Percentiles rank a stretch among this genome's conserved stretches.
These are phyloP conservation scores for Cochlearia excelsa DNA, from an alignment of 345 rosid genomes.

Conservation along the genomic window DNA sequence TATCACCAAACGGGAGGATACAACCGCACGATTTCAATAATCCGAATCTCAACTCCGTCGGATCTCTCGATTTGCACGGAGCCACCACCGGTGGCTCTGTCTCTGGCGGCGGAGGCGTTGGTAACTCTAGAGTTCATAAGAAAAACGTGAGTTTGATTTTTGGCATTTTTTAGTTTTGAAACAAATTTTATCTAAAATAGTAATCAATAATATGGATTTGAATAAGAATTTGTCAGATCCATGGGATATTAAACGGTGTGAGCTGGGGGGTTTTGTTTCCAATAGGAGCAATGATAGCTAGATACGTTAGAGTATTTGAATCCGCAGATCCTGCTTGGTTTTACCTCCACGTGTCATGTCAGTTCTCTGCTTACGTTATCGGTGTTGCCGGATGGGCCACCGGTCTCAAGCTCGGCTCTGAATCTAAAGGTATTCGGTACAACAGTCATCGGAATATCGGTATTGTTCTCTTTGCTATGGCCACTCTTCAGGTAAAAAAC, in stretches of 20 bases:
- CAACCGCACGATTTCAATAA: conserved; percentile 35
- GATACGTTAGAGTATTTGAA: conserved; percentile 62
- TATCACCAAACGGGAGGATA: conserved; percentile 22
- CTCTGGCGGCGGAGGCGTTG: conserved; percentile 33
- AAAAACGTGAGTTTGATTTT: conserved; percentile 48
- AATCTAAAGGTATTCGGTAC: conserved; percentile 47
- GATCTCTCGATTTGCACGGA: conserved; percentile 38
- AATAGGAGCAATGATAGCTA: conserved; percentile 58
- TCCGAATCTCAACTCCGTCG: conserved; percentile 40
- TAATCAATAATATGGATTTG: neutral
- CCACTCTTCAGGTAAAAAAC: conserved; percentile 41
- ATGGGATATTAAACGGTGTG: conserved; percentile 78
- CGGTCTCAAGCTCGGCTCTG: conserved; percentile 78
- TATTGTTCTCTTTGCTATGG: conserved; percentile 38
- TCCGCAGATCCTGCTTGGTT: conserved; percentile 92
- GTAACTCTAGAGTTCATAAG: conserved; percentile 41
- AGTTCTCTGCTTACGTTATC: conserved; percentile 34
- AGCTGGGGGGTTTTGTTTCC: conserved; percentile 92
- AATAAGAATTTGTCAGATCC: conserved; percentile 48
- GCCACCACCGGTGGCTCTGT: conserved; percentile 10
- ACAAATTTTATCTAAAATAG: neutral
- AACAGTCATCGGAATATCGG: conserved; percentile 62
- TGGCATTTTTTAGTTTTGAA: neutral
- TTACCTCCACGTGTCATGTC: conserved; percentile 70
- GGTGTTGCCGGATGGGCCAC: conserved; percentile 76